phyloP scores from a whole-genome alignment of 306 rosid species.

The Quercus parvula region DNA sequence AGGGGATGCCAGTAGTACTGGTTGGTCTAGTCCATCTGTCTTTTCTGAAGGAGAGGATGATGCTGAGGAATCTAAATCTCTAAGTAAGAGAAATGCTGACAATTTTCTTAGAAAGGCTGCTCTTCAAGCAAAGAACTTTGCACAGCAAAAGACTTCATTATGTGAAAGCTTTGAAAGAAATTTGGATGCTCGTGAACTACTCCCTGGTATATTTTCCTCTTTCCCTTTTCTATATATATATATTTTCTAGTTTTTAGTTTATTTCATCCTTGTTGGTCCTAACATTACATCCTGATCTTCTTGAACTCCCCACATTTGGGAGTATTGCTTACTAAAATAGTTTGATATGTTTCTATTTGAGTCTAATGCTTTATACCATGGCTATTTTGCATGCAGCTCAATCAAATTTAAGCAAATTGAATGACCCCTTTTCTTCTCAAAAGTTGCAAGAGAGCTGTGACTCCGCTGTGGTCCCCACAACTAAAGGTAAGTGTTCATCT shows the following conservation, averaged over 20 bases:
- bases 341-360: constrained; percentile 10
- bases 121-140: constrained; percentile 55
- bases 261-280: not conserved
- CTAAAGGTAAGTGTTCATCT: constrained; percentile 65
- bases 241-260: not conserved
- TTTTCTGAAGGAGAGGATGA: constrained; percentile 99
- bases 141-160: constrained; percentile 59
- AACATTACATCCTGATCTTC: constrained; percentile 5
- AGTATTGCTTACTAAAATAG: not conserved
- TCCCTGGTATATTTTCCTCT: constrained; percentile 36
- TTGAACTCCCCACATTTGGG: constrained; percentile 3
- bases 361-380: constrained; percentile 15
- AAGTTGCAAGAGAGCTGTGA: constrained; percentile 58
- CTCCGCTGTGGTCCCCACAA: constrained; percentile 43
- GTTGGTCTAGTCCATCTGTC: constrained; percentile 93
- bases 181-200: constrained; percentile 50
- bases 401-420: not conserved
- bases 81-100: constrained; percentile 55
- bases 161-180: constrained; percentile 48
- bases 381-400: constrained; percentile 34
- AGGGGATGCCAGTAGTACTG: constrained; percentile 66
- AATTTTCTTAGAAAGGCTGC: constrained; percentile 72
- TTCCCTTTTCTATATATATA: not conserved
- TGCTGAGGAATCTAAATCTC: constrained; percentile 55
- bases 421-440: constrained; percentile 24